These are phyloP conservation scores for Pyracantha coccinea DNA, from an alignment of 331 rosid genomes.

Conservation along the genomic window DNA sequence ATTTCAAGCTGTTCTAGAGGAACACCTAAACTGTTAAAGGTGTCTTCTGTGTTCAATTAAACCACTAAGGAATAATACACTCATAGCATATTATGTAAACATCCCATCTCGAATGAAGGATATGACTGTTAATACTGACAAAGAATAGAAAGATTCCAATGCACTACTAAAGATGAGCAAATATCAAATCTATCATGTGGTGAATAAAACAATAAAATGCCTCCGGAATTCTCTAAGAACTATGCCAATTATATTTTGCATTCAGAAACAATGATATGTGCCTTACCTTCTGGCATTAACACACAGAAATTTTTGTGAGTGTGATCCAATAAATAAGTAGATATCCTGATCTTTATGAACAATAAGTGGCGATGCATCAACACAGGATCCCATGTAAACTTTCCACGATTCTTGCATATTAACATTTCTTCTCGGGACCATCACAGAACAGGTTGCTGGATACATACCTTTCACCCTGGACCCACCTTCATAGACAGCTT, in stretches of 20 bases:
- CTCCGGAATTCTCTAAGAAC: background rate
- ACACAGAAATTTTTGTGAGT: slow-evolving; percentile 75
- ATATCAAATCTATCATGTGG: background rate
- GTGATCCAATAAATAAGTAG: slow-evolving; percentile 85
- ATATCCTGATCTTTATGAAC: slow-evolving; percentile 44
- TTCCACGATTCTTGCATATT: slow-evolving; percentile 59
- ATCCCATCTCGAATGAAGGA: background rate
- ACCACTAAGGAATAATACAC: background rate
- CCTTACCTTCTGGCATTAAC: slow-evolving; percentile 72
- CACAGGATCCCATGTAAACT: slow-evolving; percentile 78
- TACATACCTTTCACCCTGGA: slow-evolving; percentile 10
- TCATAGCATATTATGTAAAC: background rate
- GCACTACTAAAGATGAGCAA: background rate
- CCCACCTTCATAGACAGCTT: slow-evolving; percentile 36
- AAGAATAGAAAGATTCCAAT: background rate
- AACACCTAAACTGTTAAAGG: background rate
- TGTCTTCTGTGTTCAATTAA: background rate
- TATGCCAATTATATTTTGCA: background rate
- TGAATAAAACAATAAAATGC: background rate
- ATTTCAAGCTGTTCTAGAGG: slow-evolving; percentile 6
- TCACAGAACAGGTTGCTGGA: slow-evolving; percentile 31
- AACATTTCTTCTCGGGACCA: slow-evolving; percentile 35
- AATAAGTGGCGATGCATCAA: slow-evolving; percentile 85
- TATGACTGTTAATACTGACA: background rate
- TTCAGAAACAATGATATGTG: slow-evolving; percentile 1